Conservation (phyloP, 345 rosid genomes). For the Excoecaria agallocha region DNA sequence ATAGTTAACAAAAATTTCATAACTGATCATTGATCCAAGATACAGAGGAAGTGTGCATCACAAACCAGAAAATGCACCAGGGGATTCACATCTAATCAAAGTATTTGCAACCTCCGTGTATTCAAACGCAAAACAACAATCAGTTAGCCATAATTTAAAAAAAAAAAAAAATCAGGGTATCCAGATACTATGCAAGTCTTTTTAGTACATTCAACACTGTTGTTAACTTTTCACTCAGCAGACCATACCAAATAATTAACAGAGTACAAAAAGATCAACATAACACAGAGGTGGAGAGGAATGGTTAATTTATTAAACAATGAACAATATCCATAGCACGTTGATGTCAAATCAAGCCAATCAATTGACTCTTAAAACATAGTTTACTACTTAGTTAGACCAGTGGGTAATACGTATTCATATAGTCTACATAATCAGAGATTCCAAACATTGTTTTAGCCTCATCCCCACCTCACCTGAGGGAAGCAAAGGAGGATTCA, state of each 20-base stretch:
- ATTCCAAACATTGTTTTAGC: neutral
- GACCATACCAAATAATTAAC: neutral
- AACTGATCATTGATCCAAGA: neutral
- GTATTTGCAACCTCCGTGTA: neutral
- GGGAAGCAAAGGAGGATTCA: neutral
- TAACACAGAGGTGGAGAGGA: neutral
- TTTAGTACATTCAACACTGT: neutral
- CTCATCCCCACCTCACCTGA: neutral
- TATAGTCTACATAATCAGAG: neutral
- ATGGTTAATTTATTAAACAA: neutral
- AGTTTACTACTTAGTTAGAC: slow-evolving; percentile 1
- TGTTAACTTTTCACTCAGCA: neutral
- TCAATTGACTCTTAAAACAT: neutral
- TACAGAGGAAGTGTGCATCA: neutral
- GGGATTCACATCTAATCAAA: too few relatives aligned
- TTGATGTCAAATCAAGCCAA: neutral
- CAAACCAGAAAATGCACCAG: too few relatives aligned
- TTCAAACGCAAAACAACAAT: neutral
- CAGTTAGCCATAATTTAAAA: neutral
- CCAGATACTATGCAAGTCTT: neutral
- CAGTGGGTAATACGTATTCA: neutral
- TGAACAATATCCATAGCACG: neutral
- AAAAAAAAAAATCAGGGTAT: neutral
- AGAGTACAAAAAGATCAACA: neutral
- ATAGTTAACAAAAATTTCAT: neutral